These are phyloP conservation scores for Magnusiomyces magnusii DNA, from an alignment of 1,139 yeast genomes.

Conservation along the genomic window DNA sequence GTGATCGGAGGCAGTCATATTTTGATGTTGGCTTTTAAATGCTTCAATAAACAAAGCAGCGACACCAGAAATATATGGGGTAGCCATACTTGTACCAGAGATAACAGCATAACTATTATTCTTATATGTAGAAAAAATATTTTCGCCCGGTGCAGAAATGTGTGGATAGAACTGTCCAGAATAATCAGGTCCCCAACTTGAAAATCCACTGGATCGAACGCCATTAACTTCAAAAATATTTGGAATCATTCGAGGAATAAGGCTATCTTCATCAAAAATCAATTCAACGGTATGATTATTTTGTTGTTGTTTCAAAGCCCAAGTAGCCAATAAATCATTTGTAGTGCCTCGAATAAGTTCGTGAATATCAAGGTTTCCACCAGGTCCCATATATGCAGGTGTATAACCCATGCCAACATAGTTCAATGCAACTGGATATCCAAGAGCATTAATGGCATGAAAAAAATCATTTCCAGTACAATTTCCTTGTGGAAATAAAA, in stretches of 20 bases:
- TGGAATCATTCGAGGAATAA: not conserved
- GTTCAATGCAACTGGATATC: slow-evolving; percentile 13
- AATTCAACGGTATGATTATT: slow-evolving; percentile 4
- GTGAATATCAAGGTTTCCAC: slow-evolving; percentile 7
- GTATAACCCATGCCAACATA: slow-evolving; percentile 4
- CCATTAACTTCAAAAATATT: not conserved
- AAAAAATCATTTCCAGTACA: slow-evolving; percentile 8
- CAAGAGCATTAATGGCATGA: slow-evolving; percentile 9
- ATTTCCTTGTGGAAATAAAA: slow-evolving; percentile 10
- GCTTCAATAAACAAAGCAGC: slow-evolving; percentile 20
- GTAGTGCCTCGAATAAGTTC: too few species aligned
- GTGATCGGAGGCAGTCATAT: not conserved
- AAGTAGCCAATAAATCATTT: too few species aligned
- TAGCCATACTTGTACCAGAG: slow-evolving; percentile 22
- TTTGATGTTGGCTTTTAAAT: not conserved
- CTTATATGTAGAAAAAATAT: slow-evolving; percentile 18
- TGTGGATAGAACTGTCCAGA: slow-evolving; percentile 20
- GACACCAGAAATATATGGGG: slow-evolving; percentile 22
- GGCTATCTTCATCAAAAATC: not conserved
- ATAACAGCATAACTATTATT: slow-evolving; percentile 13
- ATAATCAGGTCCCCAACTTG: slow-evolving; percentile 22
- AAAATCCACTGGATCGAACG: slow-evolving; percentile 4
- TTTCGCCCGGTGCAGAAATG: slow-evolving; percentile 23
- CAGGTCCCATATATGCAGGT: slow-evolving; percentile 2
- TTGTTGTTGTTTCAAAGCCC: slow-evolving; percentile 9